Conservation (phyloP, 352 stramenopile genomes). For the Pilasporangium apinafurcum region DNA sequence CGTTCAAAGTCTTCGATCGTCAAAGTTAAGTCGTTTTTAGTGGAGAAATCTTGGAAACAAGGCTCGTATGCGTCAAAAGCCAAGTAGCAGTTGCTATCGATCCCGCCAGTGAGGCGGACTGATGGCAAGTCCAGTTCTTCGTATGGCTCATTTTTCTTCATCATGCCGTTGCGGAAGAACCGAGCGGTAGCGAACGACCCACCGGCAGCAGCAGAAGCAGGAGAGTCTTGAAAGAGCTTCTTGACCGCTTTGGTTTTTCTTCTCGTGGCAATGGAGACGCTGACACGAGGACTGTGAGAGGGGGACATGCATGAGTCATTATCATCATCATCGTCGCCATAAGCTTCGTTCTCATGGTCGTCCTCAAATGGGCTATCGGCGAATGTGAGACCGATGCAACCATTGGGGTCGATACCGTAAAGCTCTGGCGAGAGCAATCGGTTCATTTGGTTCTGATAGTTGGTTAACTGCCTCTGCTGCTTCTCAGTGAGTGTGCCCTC, state of each 20-base stretch:
- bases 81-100: neutral
- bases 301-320: slow-evolving; percentile 17
- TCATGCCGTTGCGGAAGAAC: too few relatives aligned
- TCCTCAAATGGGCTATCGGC: too few relatives aligned
- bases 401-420: slow-evolving; percentile 72
- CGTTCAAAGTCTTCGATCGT: slow-evolving; percentile 46
- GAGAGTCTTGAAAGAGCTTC: too few relatives aligned
- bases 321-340: slow-evolving; percentile 17
- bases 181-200: too few relatives aligned
- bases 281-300: neutral
- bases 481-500: slow-evolving; percentile 68
- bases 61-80: slow-evolving; percentile 33
- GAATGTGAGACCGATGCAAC: too few relatives aligned
- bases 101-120: neutral
- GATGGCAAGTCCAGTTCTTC: too few relatives aligned
- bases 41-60: slow-evolving; percentile 35
- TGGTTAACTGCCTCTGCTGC: slow-evolving; percentile 56
- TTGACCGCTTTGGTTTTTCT: neutral
- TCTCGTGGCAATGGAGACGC: neutral
- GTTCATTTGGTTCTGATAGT: slow-evolving; percentile 70
- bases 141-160: too few relatives aligned
- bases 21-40: slow-evolving; percentile 28
- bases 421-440: slow-evolving; percentile 73
- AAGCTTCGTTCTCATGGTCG: slow-evolving; percentile 44
- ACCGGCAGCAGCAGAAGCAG: too few relatives aligned